Evolutionary conservation across 1,284 basidiomycete species (phyloP).

Genomic region (Trichosporon ovoides): DNA sequence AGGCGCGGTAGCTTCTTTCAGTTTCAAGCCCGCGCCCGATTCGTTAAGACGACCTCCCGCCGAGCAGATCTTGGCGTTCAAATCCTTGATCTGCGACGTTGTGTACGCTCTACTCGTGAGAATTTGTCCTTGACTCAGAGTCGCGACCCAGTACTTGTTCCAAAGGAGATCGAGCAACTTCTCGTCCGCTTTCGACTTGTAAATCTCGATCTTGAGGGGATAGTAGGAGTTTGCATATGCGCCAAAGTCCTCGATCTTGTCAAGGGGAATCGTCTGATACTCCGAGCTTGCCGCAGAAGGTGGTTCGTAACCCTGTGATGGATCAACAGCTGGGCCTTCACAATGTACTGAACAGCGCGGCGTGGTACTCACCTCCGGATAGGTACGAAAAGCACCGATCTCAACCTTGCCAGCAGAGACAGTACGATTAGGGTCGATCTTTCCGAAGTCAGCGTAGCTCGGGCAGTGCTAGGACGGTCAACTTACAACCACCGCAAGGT

Average conservation of each 20-base stretch:
- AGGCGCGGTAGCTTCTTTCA: slow-evolving; percentile 39
- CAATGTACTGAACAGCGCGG: not conserved
- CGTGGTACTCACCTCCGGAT: slow-evolving; percentile 61
- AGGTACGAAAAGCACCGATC: slow-evolving; percentile 96
- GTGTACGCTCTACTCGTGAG: slow-evolving; percentile 92
- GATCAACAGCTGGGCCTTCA: not conserved
- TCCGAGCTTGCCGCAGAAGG: slow-evolving; percentile 63
- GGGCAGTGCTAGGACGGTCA: not conserved
- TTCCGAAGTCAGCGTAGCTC: not conserved
- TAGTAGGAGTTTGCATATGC: slow-evolving; percentile 98
- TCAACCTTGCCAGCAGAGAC: slow-evolving; percentile 97
- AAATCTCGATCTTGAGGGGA: slow-evolving; percentile 86
- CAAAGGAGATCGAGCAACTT: slow-evolving; percentile 83
- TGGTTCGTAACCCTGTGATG: slow-evolving; percentile 75
- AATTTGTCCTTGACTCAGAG: slow-evolving; percentile 81
- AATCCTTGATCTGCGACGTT: slow-evolving; percentile 78
- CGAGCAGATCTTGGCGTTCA: slow-evolving; percentile 71
- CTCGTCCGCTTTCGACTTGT: slow-evolving; percentile 82
- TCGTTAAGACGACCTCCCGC: slow-evolving; percentile 24
- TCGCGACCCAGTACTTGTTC: slow-evolving; percentile 99
- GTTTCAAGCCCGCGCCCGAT: slow-evolving; percentile 22
- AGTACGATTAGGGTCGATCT: slow-evolving; percentile 98
- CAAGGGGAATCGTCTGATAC: slow-evolving; percentile 89
- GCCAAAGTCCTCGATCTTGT: slow-evolving; percentile 95
- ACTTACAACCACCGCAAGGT: slow-evolving; percentile 90